Evolutionary conservation across 2,329 filamentous ascomycete species (phyloP).

Genomic region (Talaromyces sp.): DNA sequence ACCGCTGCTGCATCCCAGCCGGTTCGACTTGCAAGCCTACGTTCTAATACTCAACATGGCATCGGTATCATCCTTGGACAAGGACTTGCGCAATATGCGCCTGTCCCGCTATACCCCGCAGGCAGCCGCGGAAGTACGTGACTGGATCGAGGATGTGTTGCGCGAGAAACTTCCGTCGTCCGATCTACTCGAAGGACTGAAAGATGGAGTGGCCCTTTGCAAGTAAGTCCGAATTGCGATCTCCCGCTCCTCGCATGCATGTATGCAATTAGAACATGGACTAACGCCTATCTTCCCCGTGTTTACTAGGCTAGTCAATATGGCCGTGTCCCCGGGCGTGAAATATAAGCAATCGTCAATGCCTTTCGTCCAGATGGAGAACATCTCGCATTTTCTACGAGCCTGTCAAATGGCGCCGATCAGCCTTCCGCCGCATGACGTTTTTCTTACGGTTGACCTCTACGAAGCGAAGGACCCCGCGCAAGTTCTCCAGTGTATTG

Average conservation of each 20-base stretch:
- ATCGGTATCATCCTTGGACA: conserved; percentile 89
- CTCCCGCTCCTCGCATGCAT: not conserved
- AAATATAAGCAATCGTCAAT: conserved; percentile 90
- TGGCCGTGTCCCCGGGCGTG: conserved; percentile 74
- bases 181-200: conserved; percentile 82
- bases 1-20: not conserved
- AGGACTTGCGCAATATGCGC: conserved; percentile 91
- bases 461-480: conserved; percentile 95
- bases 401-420: conserved; percentile 84
- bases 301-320: conserved; percentile 72
- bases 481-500: conserved; percentile 90
- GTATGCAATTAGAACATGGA: conserved; percentile 3
- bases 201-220: conserved; percentile 91
- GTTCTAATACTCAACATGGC: conserved; percentile 66
- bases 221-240: conserved; percentile 60
- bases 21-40: not conserved
- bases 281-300: conserved; percentile 27
- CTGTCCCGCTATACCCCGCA: conserved; percentile 90
- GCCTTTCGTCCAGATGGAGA: conserved; percentile 99
- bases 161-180: conserved; percentile 70
- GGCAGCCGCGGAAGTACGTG: conserved; percentile 79
- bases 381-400: conserved; percentile 92
- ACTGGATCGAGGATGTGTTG: conserved; percentile 83
- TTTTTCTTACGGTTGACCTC: conserved; percentile 95
- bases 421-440: conserved; percentile 87